phyloP scores from a whole-genome alignment of 352 stramenopile genomes.

The Phytophthora chlamydospora region DNA sequence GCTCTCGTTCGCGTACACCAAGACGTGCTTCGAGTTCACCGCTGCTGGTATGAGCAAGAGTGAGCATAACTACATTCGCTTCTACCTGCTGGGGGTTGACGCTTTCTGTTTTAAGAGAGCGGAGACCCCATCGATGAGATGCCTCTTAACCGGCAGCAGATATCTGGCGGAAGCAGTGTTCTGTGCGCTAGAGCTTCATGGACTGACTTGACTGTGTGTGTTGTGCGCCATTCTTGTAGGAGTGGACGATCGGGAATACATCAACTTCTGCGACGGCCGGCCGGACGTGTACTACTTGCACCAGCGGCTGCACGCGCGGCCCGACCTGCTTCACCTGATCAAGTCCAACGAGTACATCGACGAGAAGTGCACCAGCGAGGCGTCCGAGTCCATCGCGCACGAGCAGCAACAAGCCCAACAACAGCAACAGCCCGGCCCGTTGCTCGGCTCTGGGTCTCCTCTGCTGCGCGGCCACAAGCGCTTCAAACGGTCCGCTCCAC shows the following conservation, averaged over 20 bases:
- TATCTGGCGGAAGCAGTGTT: slow-evolving; percentile 11
- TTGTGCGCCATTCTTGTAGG: slow-evolving; percentile 44
- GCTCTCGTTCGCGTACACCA: slow-evolving; percentile 80
- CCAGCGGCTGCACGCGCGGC: slow-evolving; percentile 72
- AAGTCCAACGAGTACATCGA: slow-evolving; percentile 88
- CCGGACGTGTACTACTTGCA: slow-evolving; percentile 85
- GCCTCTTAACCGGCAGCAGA: slow-evolving; percentile 13
- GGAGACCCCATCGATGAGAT: slow-evolving; percentile 20
- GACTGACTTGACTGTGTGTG: slow-evolving; percentile 34
- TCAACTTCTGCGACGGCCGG: slow-evolving; percentile 76
- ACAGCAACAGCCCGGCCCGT: slow-evolving; percentile 31
- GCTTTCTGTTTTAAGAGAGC: slow-evolving; percentile 10
- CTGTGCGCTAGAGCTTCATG: background rate
- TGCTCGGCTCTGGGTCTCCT: slow-evolving; percentile 38
- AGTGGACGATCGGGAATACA: slow-evolving; percentile 79
- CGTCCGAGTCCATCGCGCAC: slow-evolving; percentile 49
- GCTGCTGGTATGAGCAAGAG: slow-evolving; percentile 82
- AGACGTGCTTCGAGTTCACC: slow-evolving; percentile 85
- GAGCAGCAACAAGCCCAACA: slow-evolving; percentile 41
- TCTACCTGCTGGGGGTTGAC: slow-evolving; percentile 31
- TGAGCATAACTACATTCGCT: slow-evolving; percentile 55
- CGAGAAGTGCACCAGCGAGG: slow-evolving; percentile 71
- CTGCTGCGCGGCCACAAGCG: slow-evolving; percentile 61
- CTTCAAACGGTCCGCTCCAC: slow-evolving; percentile 60
- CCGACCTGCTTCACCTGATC: slow-evolving; percentile 78